These are phyloP conservation scores for Candida broadrunensis DNA, from an alignment of 805 yeast genomes.

Conservation along the genomic window DNA sequence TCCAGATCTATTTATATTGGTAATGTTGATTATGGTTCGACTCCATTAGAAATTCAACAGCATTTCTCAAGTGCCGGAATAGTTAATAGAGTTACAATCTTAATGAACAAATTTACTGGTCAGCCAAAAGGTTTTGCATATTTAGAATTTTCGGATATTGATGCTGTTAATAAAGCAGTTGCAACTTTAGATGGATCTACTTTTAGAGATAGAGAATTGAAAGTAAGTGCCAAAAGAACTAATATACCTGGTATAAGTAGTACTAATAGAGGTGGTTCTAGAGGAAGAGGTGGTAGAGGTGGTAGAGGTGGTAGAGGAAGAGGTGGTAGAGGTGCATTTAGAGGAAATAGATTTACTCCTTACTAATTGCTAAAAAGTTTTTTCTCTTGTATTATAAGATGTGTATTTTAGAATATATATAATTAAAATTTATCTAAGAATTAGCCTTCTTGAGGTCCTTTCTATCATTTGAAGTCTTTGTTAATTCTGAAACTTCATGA, in stretches of 20 bases:
- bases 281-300: conserved; percentile 23
- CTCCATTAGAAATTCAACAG: conserved; percentile 76
- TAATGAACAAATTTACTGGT: conserved; percentile 70
- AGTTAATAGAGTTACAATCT: conserved; percentile 76
- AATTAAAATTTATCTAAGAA: neutral
- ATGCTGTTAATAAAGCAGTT: conserved; percentile 64
- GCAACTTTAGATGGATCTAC: conserved; percentile 56
- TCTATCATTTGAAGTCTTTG: conserved; percentile 19
- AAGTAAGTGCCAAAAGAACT: conserved; percentile 76
- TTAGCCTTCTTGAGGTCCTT: neutral
- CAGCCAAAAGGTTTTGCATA: conserved; percentile 87
- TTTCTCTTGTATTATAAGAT: neutral
- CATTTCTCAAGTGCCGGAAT: conserved; percentile 69
- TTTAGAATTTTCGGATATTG: conserved; percentile 72
- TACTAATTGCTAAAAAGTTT: conserved; percentile 8
- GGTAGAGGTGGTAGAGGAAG: conserved; percentile 36
- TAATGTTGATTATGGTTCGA: conserved; percentile 75
- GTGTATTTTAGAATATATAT: neutral
- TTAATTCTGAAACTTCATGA: conserved; percentile 24
- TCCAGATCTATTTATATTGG: conserved; percentile 78
- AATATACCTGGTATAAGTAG: conserved; percentile 66
- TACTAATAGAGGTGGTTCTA: conserved; percentile 23
- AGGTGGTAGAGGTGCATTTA: conserved; percentile 15
- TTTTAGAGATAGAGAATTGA: conserved; percentile 68
- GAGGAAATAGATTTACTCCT: conserved; percentile 20